phyloP scores from a whole-genome alignment of 1,284 basidiomycete species.

The Rhodotorula sp. region DNA sequence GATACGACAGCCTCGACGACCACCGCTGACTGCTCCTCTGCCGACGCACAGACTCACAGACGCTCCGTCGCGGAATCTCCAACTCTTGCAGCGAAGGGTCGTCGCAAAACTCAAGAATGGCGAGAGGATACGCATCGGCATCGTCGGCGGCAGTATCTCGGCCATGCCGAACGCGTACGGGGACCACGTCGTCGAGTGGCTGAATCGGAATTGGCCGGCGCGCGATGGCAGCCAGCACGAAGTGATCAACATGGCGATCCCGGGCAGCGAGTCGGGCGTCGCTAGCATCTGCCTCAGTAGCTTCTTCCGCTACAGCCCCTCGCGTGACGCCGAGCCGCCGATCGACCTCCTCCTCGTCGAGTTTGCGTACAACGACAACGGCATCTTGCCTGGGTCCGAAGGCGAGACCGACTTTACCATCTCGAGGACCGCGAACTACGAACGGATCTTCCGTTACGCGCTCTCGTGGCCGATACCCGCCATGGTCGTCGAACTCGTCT shows the following conservation, averaged over 20 bases:
- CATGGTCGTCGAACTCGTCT: constrained; percentile 2
- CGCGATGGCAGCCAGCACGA: background rate
- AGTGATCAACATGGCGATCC: constrained; percentile 1
- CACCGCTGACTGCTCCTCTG: background rate
- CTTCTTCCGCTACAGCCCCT: background rate
- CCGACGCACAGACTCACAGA: background rate
- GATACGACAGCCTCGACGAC: too few species aligned
- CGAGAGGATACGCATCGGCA: background rate
- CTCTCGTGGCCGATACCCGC: background rate
- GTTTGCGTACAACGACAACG: constrained; percentile 12
- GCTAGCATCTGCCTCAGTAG: constrained; percentile 8
- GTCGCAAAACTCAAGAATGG: background rate
- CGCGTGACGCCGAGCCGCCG: background rate
- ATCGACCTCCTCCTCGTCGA: constrained; percentile 10
- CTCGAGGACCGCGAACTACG: background rate
- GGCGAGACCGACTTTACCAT: background rate
- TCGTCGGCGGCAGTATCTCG: background rate
- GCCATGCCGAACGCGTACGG: background rate
- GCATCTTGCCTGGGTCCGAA: background rate
- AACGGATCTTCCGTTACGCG: constrained; percentile 4
- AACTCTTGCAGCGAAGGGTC: constrained; percentile 1
- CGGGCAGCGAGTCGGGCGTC: constrained; percentile 3
- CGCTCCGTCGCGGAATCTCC: background rate
- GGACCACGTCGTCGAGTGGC: background rate
- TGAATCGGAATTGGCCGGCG: constrained; percentile 5